Percentiles rank a stretch among this genome's conserved stretches.
Evolutionary conservation across 1,139 yeast genomes (phyloP).

Genomic region (Komagataea norvegica): DNA sequence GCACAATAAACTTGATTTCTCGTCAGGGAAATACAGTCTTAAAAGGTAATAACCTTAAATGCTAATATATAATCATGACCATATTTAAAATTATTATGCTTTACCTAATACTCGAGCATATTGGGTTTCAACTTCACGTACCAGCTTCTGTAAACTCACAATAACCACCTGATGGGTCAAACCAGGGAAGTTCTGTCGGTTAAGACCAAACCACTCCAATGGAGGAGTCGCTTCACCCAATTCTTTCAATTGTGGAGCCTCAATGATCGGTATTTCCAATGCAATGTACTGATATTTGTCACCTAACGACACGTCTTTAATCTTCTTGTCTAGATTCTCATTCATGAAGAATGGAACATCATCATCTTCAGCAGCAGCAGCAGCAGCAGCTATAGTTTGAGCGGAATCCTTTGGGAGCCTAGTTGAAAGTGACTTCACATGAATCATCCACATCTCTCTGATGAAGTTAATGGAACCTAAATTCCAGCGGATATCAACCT

Average conservation of each 20-base stretch:
- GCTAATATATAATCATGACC: too few relatives aligned
- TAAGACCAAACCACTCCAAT: conserved; percentile 94
- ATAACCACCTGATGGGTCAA: conserved; percentile 78
- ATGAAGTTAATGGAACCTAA: conserved; percentile 88
- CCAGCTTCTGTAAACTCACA: conserved; percentile 66
- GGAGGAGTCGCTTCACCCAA: conserved; percentile 98
- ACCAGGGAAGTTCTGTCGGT: conserved; percentile 78
- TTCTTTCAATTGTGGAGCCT: conserved; percentile 84
- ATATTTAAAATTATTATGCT: conserved; percentile 13
- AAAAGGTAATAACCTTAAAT: not conserved
- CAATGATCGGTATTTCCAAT: conserved; percentile 71
- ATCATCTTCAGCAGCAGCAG: conserved; percentile 18
- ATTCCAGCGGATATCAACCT: conserved; percentile 91
- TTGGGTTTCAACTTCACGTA: conserved; percentile 51
- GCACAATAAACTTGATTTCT: conserved; percentile 12
- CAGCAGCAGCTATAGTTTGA: conserved; percentile 13
- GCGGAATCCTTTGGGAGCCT: conserved; percentile 36
- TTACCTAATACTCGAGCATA: conserved; percentile 35
- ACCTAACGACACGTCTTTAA: conserved; percentile 59
- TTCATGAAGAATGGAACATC: conserved; percentile 31
- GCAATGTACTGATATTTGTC: conserved; percentile 61
- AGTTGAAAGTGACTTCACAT: conserved; percentile 51
- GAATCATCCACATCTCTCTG: conserved; percentile 86
- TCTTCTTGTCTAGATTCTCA: conserved; percentile 47
- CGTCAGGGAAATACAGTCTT: conserved; percentile 29